Percentiles rank a stretch among this genome's conserved stretches.
Evolutionary conservation across 139 green algal species (phyloP).

Genomic region (Chlamydomonas sphaeroides): DNA sequence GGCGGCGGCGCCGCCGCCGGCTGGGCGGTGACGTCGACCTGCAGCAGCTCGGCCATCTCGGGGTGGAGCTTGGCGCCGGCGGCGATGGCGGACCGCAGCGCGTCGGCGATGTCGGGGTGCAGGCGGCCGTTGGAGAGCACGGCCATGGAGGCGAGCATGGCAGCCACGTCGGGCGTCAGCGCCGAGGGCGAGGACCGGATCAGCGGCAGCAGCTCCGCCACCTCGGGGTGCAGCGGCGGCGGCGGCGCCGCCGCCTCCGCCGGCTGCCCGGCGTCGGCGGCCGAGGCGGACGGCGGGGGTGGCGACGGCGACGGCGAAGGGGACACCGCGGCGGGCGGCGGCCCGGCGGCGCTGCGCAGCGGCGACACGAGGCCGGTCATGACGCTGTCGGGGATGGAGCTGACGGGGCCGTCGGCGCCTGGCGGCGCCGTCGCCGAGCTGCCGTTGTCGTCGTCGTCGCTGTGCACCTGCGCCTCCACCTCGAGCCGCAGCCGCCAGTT

Average conservation of each 20-base stretch:
- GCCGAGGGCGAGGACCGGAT: slow-evolving; percentile 17
- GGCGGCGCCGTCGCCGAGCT: neutral
- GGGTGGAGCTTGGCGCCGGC: slow-evolving; percentile 32
- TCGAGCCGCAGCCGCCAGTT: slow-evolving; percentile 40
- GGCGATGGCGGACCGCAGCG: slow-evolving; percentile 6
- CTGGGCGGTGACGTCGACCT: neutral
- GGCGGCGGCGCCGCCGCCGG: neutral
- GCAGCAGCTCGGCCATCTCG: slow-evolving; percentile 41
- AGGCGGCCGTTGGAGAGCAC: slow-evolving; percentile 2
- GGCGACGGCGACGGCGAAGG: neutral
- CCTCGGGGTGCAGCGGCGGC: slow-evolving; percentile 37
- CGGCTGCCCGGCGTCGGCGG: neutral
- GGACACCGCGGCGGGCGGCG: neutral
- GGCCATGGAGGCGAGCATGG: slow-evolving; percentile 17
- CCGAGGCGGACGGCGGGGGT: neutral
- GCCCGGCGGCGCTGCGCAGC: neutral
- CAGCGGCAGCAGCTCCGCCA: slow-evolving; percentile 38
- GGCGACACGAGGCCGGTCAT: slow-evolving; percentile 23
- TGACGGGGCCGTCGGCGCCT: no score
- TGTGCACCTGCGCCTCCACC: slow-evolving; percentile 36
- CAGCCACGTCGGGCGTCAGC: slow-evolving; percentile 20
- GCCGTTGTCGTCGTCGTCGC: neutral
- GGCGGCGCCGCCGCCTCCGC: neutral
- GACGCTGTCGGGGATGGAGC: slow-evolving; percentile 15
- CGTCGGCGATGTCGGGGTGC: slow-evolving; percentile 26